Evolutionary conservation across 495 filamentous ascomycete genomes (phyloP).

Genomic region (Penicillium goetzii): DNA sequence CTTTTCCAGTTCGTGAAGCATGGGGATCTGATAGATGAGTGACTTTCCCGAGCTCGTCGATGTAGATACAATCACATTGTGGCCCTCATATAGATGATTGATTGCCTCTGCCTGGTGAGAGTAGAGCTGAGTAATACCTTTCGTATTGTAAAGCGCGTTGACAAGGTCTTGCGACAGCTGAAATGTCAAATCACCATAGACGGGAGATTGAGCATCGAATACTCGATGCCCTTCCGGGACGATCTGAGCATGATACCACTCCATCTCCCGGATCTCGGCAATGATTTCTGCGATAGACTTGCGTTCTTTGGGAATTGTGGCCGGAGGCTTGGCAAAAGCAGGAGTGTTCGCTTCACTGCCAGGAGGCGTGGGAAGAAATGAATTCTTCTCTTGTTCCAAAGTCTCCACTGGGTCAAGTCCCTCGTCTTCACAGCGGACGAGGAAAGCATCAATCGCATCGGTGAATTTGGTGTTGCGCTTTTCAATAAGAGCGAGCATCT

Average conservation of each 20-base stretch:
- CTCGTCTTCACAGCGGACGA: slow-evolving; percentile 71
- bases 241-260: slow-evolving; percentile 92
- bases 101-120: slow-evolving; percentile 95
- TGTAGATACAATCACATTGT: slow-evolving; percentile 89
- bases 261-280: slow-evolving; percentile 73
- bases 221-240: slow-evolving; percentile 93
- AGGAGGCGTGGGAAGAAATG: slow-evolving; percentile 52
- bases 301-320: slow-evolving; percentile 78
- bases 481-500: slow-evolving; percentile 88
- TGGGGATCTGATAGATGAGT: slow-evolving; percentile 93
- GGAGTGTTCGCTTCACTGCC: slow-evolving; percentile 57
- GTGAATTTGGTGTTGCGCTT: slow-evolving; percentile 87
- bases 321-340: slow-evolving; percentile 48
- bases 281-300: slow-evolving; percentile 85
- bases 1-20: slow-evolving; percentile 83
- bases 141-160: slow-evolving; percentile 91
- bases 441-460: slow-evolving; percentile 74
- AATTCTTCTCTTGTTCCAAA: slow-evolving; percentile 54
- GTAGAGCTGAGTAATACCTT: slow-evolving; percentile 84
- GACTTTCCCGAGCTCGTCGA: slow-evolving; percentile 97
- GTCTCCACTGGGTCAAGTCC: slow-evolving; percentile 67
- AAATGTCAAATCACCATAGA: slow-evolving; percentile 86
- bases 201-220: slow-evolving; percentile 82
- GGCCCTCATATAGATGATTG: slow-evolving; percentile 81
- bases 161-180: slow-evolving; percentile 86